Percentiles rank a stretch among this genome's conserved stretches.
phyloP scores from a whole-genome alignment of 345 rosid species.

The Bruguiera parviflora region DNA sequence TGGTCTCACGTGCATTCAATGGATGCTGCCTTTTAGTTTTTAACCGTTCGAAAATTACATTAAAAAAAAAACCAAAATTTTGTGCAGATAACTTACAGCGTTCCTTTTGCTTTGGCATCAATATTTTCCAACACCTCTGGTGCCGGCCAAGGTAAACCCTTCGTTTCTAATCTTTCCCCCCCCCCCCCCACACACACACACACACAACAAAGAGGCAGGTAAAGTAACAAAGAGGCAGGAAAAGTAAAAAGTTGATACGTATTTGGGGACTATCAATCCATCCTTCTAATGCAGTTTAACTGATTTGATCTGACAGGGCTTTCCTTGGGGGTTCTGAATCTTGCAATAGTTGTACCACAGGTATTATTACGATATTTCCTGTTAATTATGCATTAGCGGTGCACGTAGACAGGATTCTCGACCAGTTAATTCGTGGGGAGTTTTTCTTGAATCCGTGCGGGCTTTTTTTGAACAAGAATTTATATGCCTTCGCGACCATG shows the following conservation, averaged over 20 bases:
- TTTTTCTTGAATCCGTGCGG: no score
- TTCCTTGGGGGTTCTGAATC: slow-evolving; percentile 75
- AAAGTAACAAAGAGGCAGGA: neutral
- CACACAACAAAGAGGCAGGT: neutral
- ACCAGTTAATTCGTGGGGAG: no score
- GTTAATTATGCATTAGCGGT: no score
- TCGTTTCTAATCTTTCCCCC: no score
- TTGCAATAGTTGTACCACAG: slow-evolving; percentile 81
- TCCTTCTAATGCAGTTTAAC: neutral
- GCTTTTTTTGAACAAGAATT: no score
- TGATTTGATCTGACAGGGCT: slow-evolving; percentile 45
- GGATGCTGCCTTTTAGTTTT: no score
- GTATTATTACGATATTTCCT: slow-evolving; percentile 17
- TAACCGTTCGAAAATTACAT: no score
- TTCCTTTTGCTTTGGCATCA: slow-evolving; percentile 92
- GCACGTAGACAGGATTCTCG: no score
- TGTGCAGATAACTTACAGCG: slow-evolving; percentile 69
- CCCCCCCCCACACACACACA: no score
- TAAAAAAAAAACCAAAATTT: neutral
- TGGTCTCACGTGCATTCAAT: no score
- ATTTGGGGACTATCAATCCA: neutral
- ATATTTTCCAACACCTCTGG: slow-evolving; percentile 52
- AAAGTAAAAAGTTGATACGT: no score
- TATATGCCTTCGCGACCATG: no score
- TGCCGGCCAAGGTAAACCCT: slow-evolving; percentile 76